Conservation (phyloP, 768 basidiomycete genomes). For the Panaeolus papilionaceus region DNA sequence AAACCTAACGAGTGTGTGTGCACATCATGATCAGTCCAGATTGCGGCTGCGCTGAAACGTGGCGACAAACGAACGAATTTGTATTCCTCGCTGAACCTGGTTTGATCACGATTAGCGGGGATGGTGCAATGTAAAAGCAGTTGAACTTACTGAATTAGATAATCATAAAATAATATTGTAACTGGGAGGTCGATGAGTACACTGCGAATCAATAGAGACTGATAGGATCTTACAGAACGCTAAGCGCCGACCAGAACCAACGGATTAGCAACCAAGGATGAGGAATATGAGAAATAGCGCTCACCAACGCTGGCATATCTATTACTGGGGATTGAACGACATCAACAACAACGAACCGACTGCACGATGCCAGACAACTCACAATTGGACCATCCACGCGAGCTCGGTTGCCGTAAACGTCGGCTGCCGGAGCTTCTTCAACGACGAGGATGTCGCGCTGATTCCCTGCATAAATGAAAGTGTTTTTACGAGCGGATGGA, state of each 20-base stretch:
- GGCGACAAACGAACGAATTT: not conserved
- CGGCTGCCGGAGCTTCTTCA: not conserved
- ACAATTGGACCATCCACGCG: not conserved
- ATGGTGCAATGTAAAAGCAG: not conserved
- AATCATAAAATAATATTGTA: slow-evolving; percentile 16
- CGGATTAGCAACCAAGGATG: not conserved
- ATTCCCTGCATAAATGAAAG: not conserved
- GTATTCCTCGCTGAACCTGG: slow-evolving; percentile 8
- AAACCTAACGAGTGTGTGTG: slow-evolving; percentile 32
- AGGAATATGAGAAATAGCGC: not conserved
- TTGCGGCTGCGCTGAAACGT: too few species aligned
- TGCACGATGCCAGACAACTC: not conserved
- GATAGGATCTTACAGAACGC: not conserved
- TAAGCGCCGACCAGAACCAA: not conserved
- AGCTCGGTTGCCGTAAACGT: not conserved
- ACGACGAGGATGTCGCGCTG: not conserved
- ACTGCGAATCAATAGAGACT: not conserved
- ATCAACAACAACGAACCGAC: not conserved
- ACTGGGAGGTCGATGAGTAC: not conserved
- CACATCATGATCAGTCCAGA: not conserved
- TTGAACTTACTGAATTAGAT: slow-evolving; percentile 16
- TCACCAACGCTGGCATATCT: slow-evolving; percentile 5
- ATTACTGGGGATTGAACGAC: not conserved
- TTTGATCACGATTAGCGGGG: not conserved
- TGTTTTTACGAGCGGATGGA: not conserved